A percentile compares a stretch with the other conserved stretches of the same genome.
Conservation (phyloP, 805 yeast genomes). For the Lipomyces sp. region DNA sequence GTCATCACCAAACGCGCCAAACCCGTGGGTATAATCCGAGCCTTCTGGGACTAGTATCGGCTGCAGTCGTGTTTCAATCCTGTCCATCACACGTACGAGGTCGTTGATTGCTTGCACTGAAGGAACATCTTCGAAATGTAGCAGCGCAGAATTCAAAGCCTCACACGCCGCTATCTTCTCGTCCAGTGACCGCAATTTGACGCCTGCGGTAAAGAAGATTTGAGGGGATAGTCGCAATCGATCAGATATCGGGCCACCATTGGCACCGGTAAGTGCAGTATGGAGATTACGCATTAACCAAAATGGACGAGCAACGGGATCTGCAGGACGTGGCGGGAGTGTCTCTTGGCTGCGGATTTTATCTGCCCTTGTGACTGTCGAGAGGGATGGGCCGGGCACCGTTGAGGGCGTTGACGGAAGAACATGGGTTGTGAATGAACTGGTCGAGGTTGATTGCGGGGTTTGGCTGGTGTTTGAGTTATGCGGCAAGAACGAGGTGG, state of each 20-base stretch:
- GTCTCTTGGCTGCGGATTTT: neutral
- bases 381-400: neutral
- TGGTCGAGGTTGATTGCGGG: neutral
- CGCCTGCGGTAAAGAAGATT: constrained; percentile 10
- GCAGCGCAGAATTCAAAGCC: constrained; percentile 14
- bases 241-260: constrained; percentile 14
- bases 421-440: neutral
- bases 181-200: constrained; percentile 14
- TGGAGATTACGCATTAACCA: constrained; percentile 24
- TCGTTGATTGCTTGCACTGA: constrained; percentile 4
- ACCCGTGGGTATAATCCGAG: constrained; percentile 2
- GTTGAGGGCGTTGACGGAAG: neutral
- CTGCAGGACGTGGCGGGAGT: constrained; percentile 9
- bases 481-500: neutral
- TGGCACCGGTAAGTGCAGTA: constrained; percentile 12
- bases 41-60: neutral
- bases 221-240: constrained; percentile 15
- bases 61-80: constrained; percentile 11
- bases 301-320: constrained; percentile 10
- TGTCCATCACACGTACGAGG: constrained; percentile 13
- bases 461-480: neutral
- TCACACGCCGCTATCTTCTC: constrained; percentile 19
- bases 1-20: neutral
- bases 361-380: neutral
- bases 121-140: constrained; percentile 7